Evolutionary conservation across 768 basidiomycete genomes (phyloP).

Genomic region (Inosperma sp.): DNA sequence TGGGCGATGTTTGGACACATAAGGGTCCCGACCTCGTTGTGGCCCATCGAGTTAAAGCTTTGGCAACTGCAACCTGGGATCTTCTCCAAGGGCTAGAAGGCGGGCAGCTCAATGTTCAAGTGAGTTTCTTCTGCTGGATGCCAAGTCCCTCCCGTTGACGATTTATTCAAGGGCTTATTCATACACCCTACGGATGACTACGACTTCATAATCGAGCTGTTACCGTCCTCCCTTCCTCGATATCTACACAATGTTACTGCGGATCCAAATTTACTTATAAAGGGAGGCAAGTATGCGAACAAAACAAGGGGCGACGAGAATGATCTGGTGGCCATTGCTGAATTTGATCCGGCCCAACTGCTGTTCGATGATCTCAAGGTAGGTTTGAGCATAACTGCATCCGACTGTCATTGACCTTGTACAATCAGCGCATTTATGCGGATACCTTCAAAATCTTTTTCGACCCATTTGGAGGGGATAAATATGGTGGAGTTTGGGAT

Average conservation of each 20-base stretch:
- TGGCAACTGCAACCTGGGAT: conserved; percentile 74
- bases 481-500: conserved; percentile 86
- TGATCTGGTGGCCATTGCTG: conserved; percentile 47
- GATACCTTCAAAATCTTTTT: conserved; percentile 82
- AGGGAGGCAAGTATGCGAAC: conserved; percentile 44
- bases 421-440: conserved; percentile 60
- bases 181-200: conserved; percentile 80
- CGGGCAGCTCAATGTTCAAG: conserved; percentile 55
- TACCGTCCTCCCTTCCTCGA: conserved; percentile 59
- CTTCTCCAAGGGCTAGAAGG: conserved; percentile 50
- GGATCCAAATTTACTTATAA: conserved; percentile 44
- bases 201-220: conserved; percentile 75
- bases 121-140: conserved; percentile 26
- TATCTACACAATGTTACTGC: conserved; percentile 67
- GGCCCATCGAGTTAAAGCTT: conserved; percentile 62
- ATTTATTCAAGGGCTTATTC: conserved; percentile 64
- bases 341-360: conserved; percentile 73
- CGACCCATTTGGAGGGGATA: conserved; percentile 74
- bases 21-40: conserved; percentile 63
- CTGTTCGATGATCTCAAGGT: conserved; percentile 75
- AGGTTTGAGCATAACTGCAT: conserved; percentile 4
- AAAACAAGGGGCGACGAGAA: conserved; percentile 27
- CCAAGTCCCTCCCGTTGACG: conserved; percentile 1
- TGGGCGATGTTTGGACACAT: conserved; percentile 74
- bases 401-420: not conserved